phyloP scores from a whole-genome alignment of 352 stramenopile species.

The Phytophthora vignae region DNA sequence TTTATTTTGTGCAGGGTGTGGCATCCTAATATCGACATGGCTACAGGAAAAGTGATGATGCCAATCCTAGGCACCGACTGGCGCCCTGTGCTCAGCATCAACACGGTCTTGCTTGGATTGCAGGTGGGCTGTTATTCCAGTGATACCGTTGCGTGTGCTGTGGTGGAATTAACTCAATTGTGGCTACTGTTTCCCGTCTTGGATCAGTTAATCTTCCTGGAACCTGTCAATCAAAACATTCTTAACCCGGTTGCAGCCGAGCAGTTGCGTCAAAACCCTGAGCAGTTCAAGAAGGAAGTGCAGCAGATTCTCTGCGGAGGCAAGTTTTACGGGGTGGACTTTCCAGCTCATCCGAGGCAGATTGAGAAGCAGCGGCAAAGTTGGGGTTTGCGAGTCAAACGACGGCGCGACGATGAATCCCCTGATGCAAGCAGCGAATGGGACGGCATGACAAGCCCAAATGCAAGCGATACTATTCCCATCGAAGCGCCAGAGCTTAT shows the following conservation, averaged over 20 bases:
- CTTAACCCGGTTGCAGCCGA: slow-evolving; percentile 66
- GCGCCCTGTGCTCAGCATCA: slow-evolving; percentile 87
- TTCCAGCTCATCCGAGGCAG: slow-evolving; percentile 64
- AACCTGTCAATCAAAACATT: slow-evolving; percentile 75
- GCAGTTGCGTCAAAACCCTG: slow-evolving; percentile 57
- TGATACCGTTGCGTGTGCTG: neutral
- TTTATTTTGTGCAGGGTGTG: slow-evolving; percentile 61
- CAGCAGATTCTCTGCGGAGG: slow-evolving; percentile 76
- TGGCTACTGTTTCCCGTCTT: neutral
- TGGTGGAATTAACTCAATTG: too few species aligned
- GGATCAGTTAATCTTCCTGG: slow-evolving; percentile 79
- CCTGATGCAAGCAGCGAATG: slow-evolving; percentile 40
- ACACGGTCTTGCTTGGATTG: slow-evolving; percentile 83
- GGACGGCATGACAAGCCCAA: slow-evolving; percentile 35
- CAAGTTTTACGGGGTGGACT: slow-evolving; percentile 69
- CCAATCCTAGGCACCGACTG: slow-evolving; percentile 86
- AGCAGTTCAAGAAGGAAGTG: slow-evolving; percentile 57
- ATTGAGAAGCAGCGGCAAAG: slow-evolving; percentile 60
- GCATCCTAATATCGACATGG: slow-evolving; percentile 86
- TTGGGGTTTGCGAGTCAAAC: slow-evolving; percentile 64
- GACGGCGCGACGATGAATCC: slow-evolving; percentile 51
- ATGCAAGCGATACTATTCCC: slow-evolving; percentile 23
- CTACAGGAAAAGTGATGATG: slow-evolving; percentile 87
- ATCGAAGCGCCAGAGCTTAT: slow-evolving; percentile 47
- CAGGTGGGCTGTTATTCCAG: slow-evolving; percentile 50